These are phyloP conservation scores for Grosmannia penicillata DNA, from an alignment of 2,329 filamentous ascomycete genomes.

Conservation along the genomic window DNA sequence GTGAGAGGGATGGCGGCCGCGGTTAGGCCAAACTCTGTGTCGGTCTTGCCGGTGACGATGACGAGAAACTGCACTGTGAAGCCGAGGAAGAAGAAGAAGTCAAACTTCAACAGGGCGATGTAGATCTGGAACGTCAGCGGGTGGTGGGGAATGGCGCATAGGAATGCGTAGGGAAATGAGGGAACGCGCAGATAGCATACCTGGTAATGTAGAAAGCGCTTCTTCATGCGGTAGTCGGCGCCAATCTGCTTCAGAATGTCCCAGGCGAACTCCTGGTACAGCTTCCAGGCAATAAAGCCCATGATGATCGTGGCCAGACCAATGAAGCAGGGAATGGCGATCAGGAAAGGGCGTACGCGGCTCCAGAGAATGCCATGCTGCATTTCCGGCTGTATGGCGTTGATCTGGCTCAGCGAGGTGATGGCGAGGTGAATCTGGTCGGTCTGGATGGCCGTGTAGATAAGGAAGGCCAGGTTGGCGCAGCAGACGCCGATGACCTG, in stretches of 20 bases:
- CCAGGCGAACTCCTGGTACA: conserved; percentile 98
- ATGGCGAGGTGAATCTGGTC: conserved; percentile 77
- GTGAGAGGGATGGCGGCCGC: conserved; percentile 84
- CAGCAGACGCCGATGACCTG: conserved; percentile 91
- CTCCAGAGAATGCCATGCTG: conserved; percentile 42
- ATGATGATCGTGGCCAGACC: conserved; percentile 60
- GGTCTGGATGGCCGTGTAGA: conserved; percentile 87
- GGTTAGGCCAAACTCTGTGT: conserved; percentile 72
- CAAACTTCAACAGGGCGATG: conserved; percentile 93
- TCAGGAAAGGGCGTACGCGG: conserved; percentile 57
- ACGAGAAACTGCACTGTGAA: conserved; percentile 98
- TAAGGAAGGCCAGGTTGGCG: conserved; percentile 79
- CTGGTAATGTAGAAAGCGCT: conserved; percentile 91
- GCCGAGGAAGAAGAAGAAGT: conserved; percentile 99
- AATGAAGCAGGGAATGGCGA: conserved; percentile 76
- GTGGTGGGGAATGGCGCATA: too few relatives aligned
- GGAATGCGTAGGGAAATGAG: not conserved
- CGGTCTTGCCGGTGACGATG: conserved; percentile 56
- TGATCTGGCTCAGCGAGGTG: conserved; percentile 35
- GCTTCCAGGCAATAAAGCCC: conserved; percentile 73
- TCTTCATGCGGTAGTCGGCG: conserved; percentile 91
- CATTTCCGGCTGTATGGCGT: conserved; percentile 13
- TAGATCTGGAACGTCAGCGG: conserved; percentile 58
- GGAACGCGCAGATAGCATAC: too few relatives aligned
- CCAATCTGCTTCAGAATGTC: conserved; percentile 99